Evolutionary conservation across 2,329 filamentous ascomycete genomes (phyloP).

Genomic region (Fusarium compactum): DNA sequence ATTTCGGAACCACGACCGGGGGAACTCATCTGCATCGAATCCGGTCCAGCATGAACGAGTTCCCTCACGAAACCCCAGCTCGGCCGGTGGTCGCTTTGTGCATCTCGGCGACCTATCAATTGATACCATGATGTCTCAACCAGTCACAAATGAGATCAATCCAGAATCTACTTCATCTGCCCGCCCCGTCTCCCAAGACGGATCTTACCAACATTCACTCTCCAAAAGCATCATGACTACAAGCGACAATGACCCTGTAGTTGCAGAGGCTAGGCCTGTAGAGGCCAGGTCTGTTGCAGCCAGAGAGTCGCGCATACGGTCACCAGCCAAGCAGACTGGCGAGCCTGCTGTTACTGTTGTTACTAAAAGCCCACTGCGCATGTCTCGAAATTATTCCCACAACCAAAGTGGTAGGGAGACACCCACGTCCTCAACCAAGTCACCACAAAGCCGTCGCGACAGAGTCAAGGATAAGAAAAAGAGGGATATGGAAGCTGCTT

Average conservation of each 20-base stretch:
- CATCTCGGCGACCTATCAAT: conserved; percentile 42
- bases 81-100: conserved; percentile 38
- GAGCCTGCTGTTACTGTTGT: conserved; percentile 38
- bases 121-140: conserved; percentile 46
- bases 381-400: conserved; percentile 1
- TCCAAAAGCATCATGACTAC: conserved; percentile 39
- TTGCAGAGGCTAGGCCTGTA: conserved; percentile 24
- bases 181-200: conserved; percentile 20
- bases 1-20: conserved; percentile 22
- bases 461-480: conserved; percentile 56
- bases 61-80: conserved; percentile 48
- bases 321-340: conserved; percentile 19
- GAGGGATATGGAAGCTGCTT: conserved; percentile 55
- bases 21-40: neutral
- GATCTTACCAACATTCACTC: conserved; percentile 25
- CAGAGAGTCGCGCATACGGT: conserved; percentile 28
- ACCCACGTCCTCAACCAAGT: conserved; percentile 36
- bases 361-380: conserved; percentile 40
- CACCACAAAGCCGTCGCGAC: conserved; percentile 52
- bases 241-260: conserved; percentile 35
- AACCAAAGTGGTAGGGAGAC: conserved; percentile 6
- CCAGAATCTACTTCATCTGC: conserved; percentile 16
- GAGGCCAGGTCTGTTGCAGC: conserved; percentile 22
- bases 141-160: conserved; percentile 3
- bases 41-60: conserved; percentile 9